These are phyloP conservation scores for Leucocoprinus sp. DNA, from an alignment of 768 basidiomycete genomes.

Conservation along the genomic window DNA sequence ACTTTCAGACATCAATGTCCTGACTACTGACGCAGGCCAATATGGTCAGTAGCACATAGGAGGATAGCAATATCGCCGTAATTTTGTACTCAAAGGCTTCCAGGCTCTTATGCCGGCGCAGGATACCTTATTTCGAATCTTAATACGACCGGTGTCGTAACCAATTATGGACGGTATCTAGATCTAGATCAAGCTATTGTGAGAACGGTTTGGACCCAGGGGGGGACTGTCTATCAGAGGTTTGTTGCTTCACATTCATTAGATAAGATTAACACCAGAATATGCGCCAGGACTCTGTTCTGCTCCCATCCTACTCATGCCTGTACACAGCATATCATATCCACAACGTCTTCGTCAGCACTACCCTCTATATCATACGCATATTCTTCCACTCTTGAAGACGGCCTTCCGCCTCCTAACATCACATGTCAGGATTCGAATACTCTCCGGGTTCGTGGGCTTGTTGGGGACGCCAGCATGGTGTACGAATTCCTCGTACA, in stretches of 20 bases:
- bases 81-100: slow-evolving; percentile 5
- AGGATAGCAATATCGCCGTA: background rate
- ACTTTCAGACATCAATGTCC: slow-evolving; percentile 41
- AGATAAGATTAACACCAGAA: slow-evolving; percentile 2
- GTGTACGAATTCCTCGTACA: slow-evolving; percentile 52
- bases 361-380: slow-evolving; percentile 32
- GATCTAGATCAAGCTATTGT: slow-evolving; percentile 58
- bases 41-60: slow-evolving; percentile 36
- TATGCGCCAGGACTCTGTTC: slow-evolving; percentile 36
- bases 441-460: slow-evolving; percentile 49
- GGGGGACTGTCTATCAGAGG: slow-evolving; percentile 40
- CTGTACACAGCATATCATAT: slow-evolving; percentile 47
- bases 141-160: slow-evolving; percentile 27
- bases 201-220: slow-evolving; percentile 54
- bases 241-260: slow-evolving; percentile 14
- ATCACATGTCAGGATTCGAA: slow-evolving; percentile 50
- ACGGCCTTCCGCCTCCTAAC: slow-evolving; percentile 45
- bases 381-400: slow-evolving; percentile 37
- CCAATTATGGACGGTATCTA: slow-evolving; percentile 56
- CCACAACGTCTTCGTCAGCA: background rate
- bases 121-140: slow-evolving; percentile 51
- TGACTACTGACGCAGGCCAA: slow-evolving; percentile 46
- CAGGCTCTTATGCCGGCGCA: slow-evolving; percentile 64
- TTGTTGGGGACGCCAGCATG: slow-evolving; percentile 52
- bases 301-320: slow-evolving; percentile 59